Base-by-base conservation (phyloP, 768 basidiomycete genomes). In the Lentinula guzmanii region DNA sequence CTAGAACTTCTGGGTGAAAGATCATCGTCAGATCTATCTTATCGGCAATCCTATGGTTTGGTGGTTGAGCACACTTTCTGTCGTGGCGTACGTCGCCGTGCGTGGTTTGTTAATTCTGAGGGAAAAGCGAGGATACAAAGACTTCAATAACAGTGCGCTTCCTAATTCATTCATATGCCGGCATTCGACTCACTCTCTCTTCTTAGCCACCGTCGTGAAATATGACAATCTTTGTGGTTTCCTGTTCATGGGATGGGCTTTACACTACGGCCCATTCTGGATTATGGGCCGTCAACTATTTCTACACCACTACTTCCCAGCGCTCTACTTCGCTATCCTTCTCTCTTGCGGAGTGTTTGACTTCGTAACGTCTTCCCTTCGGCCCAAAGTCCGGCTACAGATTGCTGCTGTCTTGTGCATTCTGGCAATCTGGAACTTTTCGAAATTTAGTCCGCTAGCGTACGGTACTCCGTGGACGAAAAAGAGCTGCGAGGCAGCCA, bases 1-100 rank as follows among this genome's bases (percentile, higher is more conserved):
- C 63, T 67, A 95, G 94, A 97, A 95, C 75, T 98, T 98, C 76
- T 98, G 97, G 97, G 93, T 97, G 48, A 95, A 95, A 74, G 93
- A 98, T 63, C 90, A 98, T 70, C 84, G 84, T 48, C 97, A 99
- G 69, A 90, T 99, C 63, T 99, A 99, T 72, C 83, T 98, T 48
- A 80, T 97, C 21, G 97, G 97, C 2, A 99, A 98, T 70, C 93
- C 95, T 0, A 78, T 95, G 64, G 82, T 96, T 28, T 99, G 97
- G 97, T 97, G 89, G 82, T 72, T 86, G 43, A 89, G 91, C 67
- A 87, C 91, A 0, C 69, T 87, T 3, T 82, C 91, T 2, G 84
- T 98, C 16, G 66, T 80, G 11, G 69, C 79, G 0, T 98, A 97
- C 67, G 71, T 85, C 11, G 74, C 75, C 16, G 79, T 90, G 2